Conservation (phyloP, 2,329 filamentous ascomycete genomes). For the Diaporthe sp. region DNA sequence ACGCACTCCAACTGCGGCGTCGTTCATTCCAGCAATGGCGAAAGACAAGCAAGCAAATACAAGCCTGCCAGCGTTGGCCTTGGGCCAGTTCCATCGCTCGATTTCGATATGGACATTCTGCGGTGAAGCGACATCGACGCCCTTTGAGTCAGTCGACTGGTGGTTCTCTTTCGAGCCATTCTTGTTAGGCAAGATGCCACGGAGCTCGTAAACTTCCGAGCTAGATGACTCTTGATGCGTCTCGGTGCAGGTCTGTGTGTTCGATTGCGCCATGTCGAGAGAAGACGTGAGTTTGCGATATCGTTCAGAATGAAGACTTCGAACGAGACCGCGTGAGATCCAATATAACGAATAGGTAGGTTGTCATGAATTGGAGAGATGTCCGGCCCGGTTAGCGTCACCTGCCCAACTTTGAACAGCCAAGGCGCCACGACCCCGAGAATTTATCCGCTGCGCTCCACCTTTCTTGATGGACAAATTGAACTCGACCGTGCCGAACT, state of each 20-base stretch:
- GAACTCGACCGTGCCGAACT: background rate
- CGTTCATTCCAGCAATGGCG: constrained; percentile 75
- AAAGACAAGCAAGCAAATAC: constrained; percentile 48
- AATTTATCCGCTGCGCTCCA: background rate
- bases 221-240: background rate
- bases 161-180: background rate
- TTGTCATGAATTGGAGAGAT: background rate
- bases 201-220: background rate
- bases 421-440: background rate
- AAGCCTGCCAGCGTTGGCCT: constrained; percentile 32
- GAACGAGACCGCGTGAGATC: background rate
- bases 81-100: constrained; percentile 29
- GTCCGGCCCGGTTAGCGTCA: background rate
- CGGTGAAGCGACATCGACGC: background rate
- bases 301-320: background rate
- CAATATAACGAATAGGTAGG: background rate
- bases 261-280: background rate
- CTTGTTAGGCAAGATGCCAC: background rate
- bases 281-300: background rate
- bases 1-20: constrained; percentile 72
- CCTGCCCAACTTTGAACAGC: background rate
- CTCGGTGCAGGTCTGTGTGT: constrained; percentile 1
- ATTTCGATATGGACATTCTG: background rate
- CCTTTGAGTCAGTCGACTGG: background rate
- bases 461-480: background rate